Evolutionary conservation across 208 protist genomes (phyloP).

Genomic region (Trypanosoma lewisi): DNA sequence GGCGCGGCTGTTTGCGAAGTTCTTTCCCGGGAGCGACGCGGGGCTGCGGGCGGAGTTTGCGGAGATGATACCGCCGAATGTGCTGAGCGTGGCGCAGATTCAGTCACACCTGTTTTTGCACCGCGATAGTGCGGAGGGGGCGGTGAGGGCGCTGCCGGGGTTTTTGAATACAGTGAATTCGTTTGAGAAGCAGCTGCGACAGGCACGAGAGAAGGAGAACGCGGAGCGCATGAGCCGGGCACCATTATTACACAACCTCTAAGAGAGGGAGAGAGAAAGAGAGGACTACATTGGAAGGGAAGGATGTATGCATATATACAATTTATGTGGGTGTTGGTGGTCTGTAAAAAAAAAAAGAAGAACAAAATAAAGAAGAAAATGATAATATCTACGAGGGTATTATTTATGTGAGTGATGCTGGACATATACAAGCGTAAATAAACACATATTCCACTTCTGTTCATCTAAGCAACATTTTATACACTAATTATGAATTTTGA

Average conservation of each 20-base stretch:
- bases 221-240: constrained; percentile 23
- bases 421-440: too few species aligned
- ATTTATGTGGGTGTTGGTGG: too few species aligned
- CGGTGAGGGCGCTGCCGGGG: constrained; percentile 37
- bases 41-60: constrained; percentile 42
- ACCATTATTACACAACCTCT: constrained; percentile 19
- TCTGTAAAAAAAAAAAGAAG: too few species aligned
- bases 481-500: too few species aligned
- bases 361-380: too few species aligned
- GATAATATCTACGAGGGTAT: too few species aligned
- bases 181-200: constrained; percentile 56
- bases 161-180: constrained; percentile 42
- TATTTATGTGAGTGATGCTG: too few species aligned
- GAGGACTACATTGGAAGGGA: too few species aligned
- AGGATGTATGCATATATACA: constrained; percentile 5
- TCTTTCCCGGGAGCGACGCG: constrained; percentile 61
- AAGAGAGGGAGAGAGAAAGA: background rate
- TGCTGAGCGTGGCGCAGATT: constrained; percentile 85
- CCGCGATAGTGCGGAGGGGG: constrained; percentile 58
- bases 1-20: constrained; percentile 81
- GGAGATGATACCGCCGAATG: constrained; percentile 31
- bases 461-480: too few species aligned
- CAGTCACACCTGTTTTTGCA: constrained; percentile 94
- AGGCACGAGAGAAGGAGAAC: constrained; percentile 42
- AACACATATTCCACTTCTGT: too few species aligned